Evolutionary conservation across 2,329 filamentous ascomycete species (phyloP), one percentile per base, ranked within the genome.

Genomic region (Aschersonia sp.): DNA sequence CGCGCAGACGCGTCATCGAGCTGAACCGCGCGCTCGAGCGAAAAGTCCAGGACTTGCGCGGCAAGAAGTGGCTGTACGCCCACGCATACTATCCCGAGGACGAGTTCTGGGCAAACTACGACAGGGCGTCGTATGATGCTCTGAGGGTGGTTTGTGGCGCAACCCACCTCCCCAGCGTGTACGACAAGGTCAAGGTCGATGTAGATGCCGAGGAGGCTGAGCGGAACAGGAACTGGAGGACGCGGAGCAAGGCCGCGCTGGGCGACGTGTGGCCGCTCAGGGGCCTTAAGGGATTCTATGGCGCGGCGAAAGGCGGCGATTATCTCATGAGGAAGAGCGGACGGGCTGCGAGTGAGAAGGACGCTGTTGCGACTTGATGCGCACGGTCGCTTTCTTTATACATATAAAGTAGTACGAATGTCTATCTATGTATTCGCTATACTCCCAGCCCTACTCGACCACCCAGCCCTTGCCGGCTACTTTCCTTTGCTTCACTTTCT

Each of bases 401-500:
- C 20, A 20, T 20, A 20, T 20, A 20, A 20, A 20, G 20, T 20
- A 20, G 20, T 20, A 20, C 20, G 20, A 20, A 20, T 20, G 20
- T 20, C 20, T 20, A 20, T 20, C 20, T 20, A 2, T 20, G 20
- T 20, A 20, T 20, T 20, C 20, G 20, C 20, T 20, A 20, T 20
- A 40, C 12, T 30, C 28, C 59, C 58, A 78, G 53, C 74, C 20
- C 20, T 20, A 20, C 20, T 20, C 82, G 51, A 85, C 77, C 54
- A 84, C 75, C 87, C 89, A 94, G 0, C 84, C 85, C 55, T 78
- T 79, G 40, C 78, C 84, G 1, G 72, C 61, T 50, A 87, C 77
- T 66, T 83, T 88, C 65, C 68, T 81, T 68, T 97, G 91, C 56
- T 79, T 73, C 42, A 97, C 84, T 68, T 85, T 94, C 65, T 80